A percentile compares a stretch with the other conserved stretches of the same genome.
phyloP scores from a whole-genome alignment of 2,329 filamentous ascomycete genomes.

The Neonectria punicea region DNA sequence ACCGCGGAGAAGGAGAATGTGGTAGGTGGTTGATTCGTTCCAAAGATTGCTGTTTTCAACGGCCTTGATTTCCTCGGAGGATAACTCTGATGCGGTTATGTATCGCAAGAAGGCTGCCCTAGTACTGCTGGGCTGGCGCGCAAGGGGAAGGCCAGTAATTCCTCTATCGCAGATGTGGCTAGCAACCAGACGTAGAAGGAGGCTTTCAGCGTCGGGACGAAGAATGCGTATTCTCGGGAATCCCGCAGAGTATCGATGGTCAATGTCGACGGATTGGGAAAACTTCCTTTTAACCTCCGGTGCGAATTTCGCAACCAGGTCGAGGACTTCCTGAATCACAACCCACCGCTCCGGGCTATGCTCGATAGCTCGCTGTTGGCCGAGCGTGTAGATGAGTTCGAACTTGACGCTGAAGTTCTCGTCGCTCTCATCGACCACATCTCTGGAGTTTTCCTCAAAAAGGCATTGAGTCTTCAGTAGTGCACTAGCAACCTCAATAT shows the following conservation, averaged over 20 bases:
- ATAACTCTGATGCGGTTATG: constrained; percentile 51
- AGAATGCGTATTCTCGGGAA: background rate
- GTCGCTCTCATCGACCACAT: constrained; percentile 74
- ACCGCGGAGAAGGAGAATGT: constrained; percentile 62
- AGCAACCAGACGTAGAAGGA: constrained; percentile 49
- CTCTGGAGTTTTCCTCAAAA: constrained; percentile 57
- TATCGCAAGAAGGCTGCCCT: constrained; percentile 53
- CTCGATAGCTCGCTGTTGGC: constrained; percentile 60
- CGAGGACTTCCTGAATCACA: constrained; percentile 56
- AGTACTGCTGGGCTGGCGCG: constrained; percentile 48
- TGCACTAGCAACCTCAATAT: too few relatives aligned
- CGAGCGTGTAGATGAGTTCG: constrained; percentile 72
- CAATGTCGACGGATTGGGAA: background rate
- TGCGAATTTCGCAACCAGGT: background rate
- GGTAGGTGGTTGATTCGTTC: constrained; percentile 43
- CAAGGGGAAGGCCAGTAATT: constrained; percentile 53
- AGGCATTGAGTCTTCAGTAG: constrained; percentile 57
- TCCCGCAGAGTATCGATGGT: background rate
- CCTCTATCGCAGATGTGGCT: constrained; percentile 55
- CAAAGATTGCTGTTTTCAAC: constrained; percentile 54
- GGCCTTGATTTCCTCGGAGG: constrained; percentile 39
- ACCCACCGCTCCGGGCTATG: constrained; percentile 66
- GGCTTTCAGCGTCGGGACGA: constrained; percentile 40
- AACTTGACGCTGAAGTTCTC: constrained; percentile 70
- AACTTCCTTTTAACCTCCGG: background rate